Base-by-base conservation (phyloP, 768 basidiomycete species). In the Calocybe gangraenosa region DNA sequence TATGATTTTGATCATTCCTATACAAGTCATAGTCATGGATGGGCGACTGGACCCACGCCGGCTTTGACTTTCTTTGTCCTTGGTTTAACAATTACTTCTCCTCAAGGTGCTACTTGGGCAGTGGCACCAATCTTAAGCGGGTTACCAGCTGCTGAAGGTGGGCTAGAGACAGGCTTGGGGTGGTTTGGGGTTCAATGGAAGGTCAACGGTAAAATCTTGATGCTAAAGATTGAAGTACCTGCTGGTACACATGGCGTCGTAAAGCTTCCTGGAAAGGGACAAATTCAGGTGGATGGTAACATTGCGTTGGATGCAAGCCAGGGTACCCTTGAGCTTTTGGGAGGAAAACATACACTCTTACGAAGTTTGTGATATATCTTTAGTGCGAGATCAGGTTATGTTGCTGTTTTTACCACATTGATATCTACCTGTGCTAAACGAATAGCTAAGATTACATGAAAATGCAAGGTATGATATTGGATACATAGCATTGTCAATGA, bases 41-140 rank as follows among this genome's bases (percentile, higher is more conserved):
- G 74, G 74, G 61, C 68, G 41, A 70, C 73, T 3, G 74, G 74
- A 11, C 72, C 74, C 1, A 76, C 74, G 3, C 69, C 71, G 19
- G 72, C 74, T 20, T 55, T 76, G 37, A 71, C 73, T 2, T 73
- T 69, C 58, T 71, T 73, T 49, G 60, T 75, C 28, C 64, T 75
- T 21, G 75, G 74, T 3, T 59, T 77, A 28, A 66, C 60, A 18
- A 47, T 74, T 14, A 71, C 69, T 4, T 61, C 71, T 7, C 63
- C 66, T 0, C 60, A 66, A 52, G 75, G 75, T 11, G 46, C 50
- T 7, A 69, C 64, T 1, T 76, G 74, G 74, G 58, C 60, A 6
- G 54, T 76, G 23, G 68, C 67, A 15, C 74, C 74, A 2, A 68
- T 72, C 19, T 53, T 65, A n/a, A 66, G 70, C 17, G 71, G 71